phyloP scores from a whole-genome alignment of 2,329 filamentous ascomycete species.

The Trichophyton simii region DNA sequence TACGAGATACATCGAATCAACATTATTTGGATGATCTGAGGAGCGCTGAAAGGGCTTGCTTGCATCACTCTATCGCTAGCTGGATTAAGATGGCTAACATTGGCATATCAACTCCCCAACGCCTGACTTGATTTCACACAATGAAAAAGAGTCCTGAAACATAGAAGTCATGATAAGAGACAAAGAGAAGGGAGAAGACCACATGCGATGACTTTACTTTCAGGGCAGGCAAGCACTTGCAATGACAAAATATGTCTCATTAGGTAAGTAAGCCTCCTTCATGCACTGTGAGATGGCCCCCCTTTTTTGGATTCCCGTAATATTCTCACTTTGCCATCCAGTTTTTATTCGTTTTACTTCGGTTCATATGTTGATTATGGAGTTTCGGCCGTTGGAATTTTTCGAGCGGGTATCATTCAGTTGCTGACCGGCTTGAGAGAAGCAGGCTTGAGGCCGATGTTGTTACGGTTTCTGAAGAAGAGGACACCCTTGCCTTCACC shows the following conservation, averaged over 20 bases:
- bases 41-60: not conserved
- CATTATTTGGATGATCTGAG: not conserved
- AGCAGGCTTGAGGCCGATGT: slow-evolving; percentile 45
- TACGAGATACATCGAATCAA: not conserved
- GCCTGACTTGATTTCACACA: not conserved
- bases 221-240: not conserved
- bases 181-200: not conserved
- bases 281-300: not conserved
- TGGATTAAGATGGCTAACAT: not conserved
- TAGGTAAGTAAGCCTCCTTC: not conserved
- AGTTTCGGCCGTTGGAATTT: not conserved
- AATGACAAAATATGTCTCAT: not conserved
- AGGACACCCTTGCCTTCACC: slow-evolving; percentile 73
- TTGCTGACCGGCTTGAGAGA: slow-evolving; percentile 1
- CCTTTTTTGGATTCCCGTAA: not conserved
- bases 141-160: not conserved
- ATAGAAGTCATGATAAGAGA: not conserved
- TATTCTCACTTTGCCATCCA: not conserved
- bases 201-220: not conserved
- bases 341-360: not conserved
- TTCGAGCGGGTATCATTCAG: not conserved
- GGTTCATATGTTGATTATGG: not conserved
- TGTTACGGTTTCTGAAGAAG: slow-evolving; percentile 93
- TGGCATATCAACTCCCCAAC: not conserved
- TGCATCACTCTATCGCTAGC: not conserved